Evolutionary conservation across 306 rosid genomes (phyloP), one percentile per base, ranked within the genome.

Genomic region (Castanea mollissima): DNA sequence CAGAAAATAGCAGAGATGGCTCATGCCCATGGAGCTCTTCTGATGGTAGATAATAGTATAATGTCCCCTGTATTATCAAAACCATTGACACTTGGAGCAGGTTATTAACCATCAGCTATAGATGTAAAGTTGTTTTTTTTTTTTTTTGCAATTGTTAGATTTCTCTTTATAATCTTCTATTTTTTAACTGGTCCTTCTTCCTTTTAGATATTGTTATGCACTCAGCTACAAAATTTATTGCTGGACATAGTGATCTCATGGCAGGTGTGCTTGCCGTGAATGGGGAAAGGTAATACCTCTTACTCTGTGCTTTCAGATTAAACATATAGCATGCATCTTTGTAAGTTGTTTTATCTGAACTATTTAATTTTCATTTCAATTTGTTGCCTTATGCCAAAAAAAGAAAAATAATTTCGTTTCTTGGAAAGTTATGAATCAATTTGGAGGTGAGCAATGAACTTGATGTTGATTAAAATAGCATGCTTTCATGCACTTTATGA

Each of bases 11-110:
- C 86, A 46, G 90, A 81, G 78, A 74, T 94, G 78, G 91, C 97
- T 74, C 99, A 91, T 86, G 88, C 89, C 71, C 92, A 89, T 64
- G 94, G 87, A 60, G 93, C 97, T 80, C 86, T 90, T 69, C 79
- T 94, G 80, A 46, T 92, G 89, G 99, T 92, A 79, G 99, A 94
- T 89, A 94, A 91, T 80, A 94, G 92, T 81, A 94, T 94, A 85
- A 85, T 94, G 97, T 91, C 99, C 20, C 99, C 99, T 73, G 92
- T 92, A 65, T 86, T 94, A 86, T 94, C 94, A 58, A 86, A 65
- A 71, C 99, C 99, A 60, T 77, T 94, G 87, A 93, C 91, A 83
- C 89, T 92, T 79, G 97, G 97, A 90, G 99, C 99, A 86, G 97
- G 99, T 94, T 68, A 94, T 76, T 46, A 16, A 64, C 54, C 15